Percentiles rank a stretch among this genome's conserved stretches.
Conservation (phyloP, 805 yeast genomes). For the Tetrapisispora arboricola region DNA sequence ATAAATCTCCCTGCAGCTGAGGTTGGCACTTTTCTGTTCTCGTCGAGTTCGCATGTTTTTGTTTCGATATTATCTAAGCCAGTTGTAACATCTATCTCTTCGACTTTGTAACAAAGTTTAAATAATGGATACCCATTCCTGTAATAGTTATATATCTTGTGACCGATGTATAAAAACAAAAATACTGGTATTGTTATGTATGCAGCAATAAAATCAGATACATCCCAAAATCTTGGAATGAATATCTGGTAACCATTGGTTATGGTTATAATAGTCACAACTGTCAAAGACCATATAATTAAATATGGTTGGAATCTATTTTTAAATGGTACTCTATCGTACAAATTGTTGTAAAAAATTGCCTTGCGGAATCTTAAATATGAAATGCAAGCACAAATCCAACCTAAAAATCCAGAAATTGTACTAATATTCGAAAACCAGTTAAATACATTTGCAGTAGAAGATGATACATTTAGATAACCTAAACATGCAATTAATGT, state of each 20-base stretch:
- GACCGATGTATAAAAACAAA: conserved; percentile 46
- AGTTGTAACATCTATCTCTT: conserved; percentile 48
- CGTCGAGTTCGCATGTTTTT: conserved; percentile 31
- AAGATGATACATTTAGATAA: conserved; percentile 44
- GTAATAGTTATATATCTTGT: conserved; percentile 38
- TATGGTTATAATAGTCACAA: conserved; percentile 43
- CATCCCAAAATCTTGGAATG: conserved; percentile 38
- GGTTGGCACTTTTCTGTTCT: conserved; percentile 15
- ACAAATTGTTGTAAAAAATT: conserved; percentile 39
- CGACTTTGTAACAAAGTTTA: conserved; percentile 38
- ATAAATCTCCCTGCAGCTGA: conserved; percentile 14
- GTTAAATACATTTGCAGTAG: conserved; percentile 44
- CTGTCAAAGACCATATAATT: conserved; percentile 42
- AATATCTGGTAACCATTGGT: conserved; percentile 71
- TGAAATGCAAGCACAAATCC: conserved; percentile 46
- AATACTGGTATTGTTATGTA: conserved; percentile 45
- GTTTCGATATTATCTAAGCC: conserved; percentile 54
- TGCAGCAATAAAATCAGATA: conserved; percentile 57
- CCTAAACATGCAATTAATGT: conserved; percentile 35
- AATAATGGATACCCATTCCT: conserved; percentile 9
- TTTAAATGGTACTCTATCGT: conserved; percentile 48
- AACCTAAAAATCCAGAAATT: conserved; percentile 55
- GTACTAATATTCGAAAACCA: conserved; percentile 61
- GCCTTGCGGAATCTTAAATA: conserved; percentile 60
- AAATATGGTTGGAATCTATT: conserved; percentile 49